Evolutionary conservation across 805 yeast species (phyloP).

Genomic region (Kodamaea nitidulidarum): DNA sequence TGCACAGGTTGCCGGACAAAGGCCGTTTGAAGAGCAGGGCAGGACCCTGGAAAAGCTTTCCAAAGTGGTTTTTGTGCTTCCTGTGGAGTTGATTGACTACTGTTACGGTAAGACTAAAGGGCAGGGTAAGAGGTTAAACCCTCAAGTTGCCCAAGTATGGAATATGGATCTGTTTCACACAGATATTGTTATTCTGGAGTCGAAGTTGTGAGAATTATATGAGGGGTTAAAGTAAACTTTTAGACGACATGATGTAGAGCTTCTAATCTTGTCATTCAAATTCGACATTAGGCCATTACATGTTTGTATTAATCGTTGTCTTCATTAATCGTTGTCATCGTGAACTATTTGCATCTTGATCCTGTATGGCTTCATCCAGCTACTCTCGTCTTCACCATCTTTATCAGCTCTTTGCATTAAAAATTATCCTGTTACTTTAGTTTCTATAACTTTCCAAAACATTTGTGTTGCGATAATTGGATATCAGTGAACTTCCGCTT

Average conservation of each 20-base stretch:
- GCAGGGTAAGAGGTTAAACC: conserved; percentile 9
- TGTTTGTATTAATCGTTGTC: too few species aligned
- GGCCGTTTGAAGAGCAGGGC: conserved; percentile 2
- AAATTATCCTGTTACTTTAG: too few species aligned
- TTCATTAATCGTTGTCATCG: too few species aligned
- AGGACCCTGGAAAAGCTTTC: conserved; percentile 27
- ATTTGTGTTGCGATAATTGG: background rate
- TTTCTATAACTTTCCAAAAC: background rate
- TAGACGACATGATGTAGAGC: too few species aligned
- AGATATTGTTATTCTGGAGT: conserved; percentile 17
- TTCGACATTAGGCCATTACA: too few species aligned
- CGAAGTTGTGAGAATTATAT: conserved; percentile 18
- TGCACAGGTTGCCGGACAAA: conserved; percentile 28
- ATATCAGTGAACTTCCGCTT: background rate
- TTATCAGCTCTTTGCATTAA: too few species aligned
- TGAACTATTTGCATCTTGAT: too few species aligned
- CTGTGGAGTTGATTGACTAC: conserved; percentile 27
- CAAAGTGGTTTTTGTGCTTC: conserved; percentile 29
- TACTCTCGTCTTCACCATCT: too few species aligned
- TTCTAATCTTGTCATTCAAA: too few species aligned
- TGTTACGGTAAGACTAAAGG: conserved; percentile 14
- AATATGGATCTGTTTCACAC: conserved; percentile 18
- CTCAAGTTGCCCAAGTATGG: conserved; percentile 21
- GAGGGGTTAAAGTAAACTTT: too few species aligned
- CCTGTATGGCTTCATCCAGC: too few species aligned